A percentile compares a stretch with the other conserved stretches of the same genome.
Evolutionary conservation across 2,329 filamentous ascomycete genomes (phyloP).

Genomic region (Paracoccidioides brasiliensis): DNA sequence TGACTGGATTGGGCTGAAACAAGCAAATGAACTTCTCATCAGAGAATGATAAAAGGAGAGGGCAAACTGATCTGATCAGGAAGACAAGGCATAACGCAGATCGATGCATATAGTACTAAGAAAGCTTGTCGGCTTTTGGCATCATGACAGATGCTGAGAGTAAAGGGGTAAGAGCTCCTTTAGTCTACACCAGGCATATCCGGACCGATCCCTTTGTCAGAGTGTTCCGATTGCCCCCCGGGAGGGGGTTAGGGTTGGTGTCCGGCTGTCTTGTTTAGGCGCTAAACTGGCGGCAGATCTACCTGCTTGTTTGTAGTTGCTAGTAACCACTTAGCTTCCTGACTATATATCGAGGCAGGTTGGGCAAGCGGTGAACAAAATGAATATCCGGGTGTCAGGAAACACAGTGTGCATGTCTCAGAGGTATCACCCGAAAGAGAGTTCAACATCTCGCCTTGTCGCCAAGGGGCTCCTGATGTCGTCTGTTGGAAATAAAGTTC

Average conservation of each 20-base stretch:
- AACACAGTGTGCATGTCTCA: constrained; percentile 8
- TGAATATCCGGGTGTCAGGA: constrained; percentile 4
- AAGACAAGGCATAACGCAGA: constrained; percentile 10
- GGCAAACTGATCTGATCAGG: constrained; percentile 6
- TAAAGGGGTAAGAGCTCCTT: background rate
- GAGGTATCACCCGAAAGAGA: background rate
- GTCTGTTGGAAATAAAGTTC: background rate
- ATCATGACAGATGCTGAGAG: constrained; percentile 3
- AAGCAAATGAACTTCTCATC: background rate
- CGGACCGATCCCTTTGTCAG: constrained; percentile 9
- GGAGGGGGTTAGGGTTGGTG: background rate
- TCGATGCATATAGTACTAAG: constrained; percentile 7
- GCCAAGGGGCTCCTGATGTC: background rate
- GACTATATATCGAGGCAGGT: constrained; percentile 10
- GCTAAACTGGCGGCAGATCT: constrained; percentile 3
- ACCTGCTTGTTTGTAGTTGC: constrained; percentile 10
- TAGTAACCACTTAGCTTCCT: constrained; percentile 8
- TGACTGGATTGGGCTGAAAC: background rate
- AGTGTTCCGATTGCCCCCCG: constrained; percentile 3
- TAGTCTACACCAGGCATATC: background rate
- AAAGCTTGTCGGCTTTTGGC: constrained; percentile 10
- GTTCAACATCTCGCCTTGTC: background rate
- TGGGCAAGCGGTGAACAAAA: constrained; percentile 11
- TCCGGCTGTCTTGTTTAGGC: background rate
- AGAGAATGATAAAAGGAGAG: constrained; percentile 6